Percentiles rank a stretch among this genome's conserved stretches.
Evolutionary conservation across 768 basidiomycete species (phyloP).

Genomic region (Saitozyma podzolica): DNA sequence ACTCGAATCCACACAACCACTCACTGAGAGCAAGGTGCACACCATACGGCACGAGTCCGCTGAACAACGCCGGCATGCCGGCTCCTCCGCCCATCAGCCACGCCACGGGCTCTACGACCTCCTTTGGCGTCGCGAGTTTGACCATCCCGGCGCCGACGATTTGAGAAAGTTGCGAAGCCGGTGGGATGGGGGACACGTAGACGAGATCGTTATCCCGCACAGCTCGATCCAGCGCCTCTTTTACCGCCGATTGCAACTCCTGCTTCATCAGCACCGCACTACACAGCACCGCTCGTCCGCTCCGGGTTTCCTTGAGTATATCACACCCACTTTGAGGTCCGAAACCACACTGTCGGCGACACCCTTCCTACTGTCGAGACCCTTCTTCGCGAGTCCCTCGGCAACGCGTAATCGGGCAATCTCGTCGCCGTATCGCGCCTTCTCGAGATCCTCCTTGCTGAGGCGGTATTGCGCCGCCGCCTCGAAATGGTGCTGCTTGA

Average conservation of each 20-base stretch:
- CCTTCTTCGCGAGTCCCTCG: constrained; percentile 67
- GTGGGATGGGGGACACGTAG: constrained; percentile 84
- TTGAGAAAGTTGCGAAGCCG: constrained; percentile 65
- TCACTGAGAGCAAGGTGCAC: constrained; percentile 81
- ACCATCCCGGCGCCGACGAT: constrained; percentile 70
- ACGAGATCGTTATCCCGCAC: constrained; percentile 92
- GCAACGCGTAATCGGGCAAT: constrained; percentile 75
- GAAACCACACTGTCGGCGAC: constrained; percentile 67
- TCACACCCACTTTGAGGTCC: constrained; percentile 69
- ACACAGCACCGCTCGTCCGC: not conserved
- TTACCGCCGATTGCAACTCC: constrained; percentile 74
- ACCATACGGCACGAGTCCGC: constrained; percentile 79
- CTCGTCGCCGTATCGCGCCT: constrained; percentile 78
- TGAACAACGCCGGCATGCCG: constrained; percentile 66
- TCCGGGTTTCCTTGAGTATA: not conserved
- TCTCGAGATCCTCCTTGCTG: constrained; percentile 78
- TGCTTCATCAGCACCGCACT: constrained; percentile 48
- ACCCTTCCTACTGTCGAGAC: constrained; percentile 64
- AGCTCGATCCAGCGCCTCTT: constrained; percentile 68
- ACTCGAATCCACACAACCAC: constrained; percentile 33
- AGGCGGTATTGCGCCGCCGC: constrained; percentile 87
- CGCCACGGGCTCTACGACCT: constrained; percentile 48
- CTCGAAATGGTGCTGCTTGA: constrained; percentile 79
- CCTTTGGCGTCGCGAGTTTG: constrained; percentile 59
- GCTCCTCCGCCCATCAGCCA: constrained; percentile 54